Percentiles rank a stretch among this genome's conserved stretches.
These are phyloP conservation scores for Rhizoclosmatium sp. DNA, from an alignment of 192 early-diverging fungal genomes.

Conservation along the genomic window DNA sequence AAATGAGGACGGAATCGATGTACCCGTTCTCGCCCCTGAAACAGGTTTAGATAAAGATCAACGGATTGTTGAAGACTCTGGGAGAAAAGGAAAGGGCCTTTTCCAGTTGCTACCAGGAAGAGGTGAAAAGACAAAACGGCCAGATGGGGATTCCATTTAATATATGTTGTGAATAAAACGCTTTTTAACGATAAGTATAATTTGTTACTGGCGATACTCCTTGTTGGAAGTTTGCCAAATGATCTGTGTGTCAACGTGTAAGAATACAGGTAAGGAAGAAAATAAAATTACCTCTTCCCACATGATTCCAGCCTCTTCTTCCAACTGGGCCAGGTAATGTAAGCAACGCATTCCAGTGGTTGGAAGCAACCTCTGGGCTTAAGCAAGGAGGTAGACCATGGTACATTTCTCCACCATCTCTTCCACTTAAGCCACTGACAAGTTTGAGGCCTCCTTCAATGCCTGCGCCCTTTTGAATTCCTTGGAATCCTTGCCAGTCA, in stretches of 20 bases:
- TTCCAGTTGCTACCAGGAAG: too few relatives aligned
- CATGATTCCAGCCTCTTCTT: constrained; percentile 37
- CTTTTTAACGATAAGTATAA: constrained; percentile 30
- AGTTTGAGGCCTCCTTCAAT: background rate
- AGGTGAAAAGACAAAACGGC: too few relatives aligned
- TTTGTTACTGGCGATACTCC: constrained; percentile 35
- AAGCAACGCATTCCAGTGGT: constrained; percentile 36
- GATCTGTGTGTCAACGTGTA: constrained; percentile 10
- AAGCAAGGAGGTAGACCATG: constrained; percentile 23
- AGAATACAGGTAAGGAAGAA: background rate
- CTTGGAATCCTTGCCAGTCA: constrained; percentile 38
- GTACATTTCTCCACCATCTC: constrained; percentile 19
- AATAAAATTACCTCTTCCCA: constrained; percentile 34
- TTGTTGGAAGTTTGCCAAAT: constrained; percentile 37
- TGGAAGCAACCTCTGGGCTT: constrained; percentile 11
- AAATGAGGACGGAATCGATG: background rate
- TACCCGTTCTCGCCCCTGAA: too few relatives aligned
- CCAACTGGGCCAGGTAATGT: constrained; percentile 34
- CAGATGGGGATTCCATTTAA: too few relatives aligned
- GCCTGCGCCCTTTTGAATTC: background rate
- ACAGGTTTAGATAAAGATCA: too few relatives aligned
- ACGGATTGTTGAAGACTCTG: too few relatives aligned
- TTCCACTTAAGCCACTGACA: constrained; percentile 7
- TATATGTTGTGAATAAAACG: too few relatives aligned
- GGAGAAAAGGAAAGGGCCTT: too few relatives aligned